phyloP scores from a whole-genome alignment of 2,329 filamentous ascomycete genomes.

The Stemphylium beticola region DNA sequence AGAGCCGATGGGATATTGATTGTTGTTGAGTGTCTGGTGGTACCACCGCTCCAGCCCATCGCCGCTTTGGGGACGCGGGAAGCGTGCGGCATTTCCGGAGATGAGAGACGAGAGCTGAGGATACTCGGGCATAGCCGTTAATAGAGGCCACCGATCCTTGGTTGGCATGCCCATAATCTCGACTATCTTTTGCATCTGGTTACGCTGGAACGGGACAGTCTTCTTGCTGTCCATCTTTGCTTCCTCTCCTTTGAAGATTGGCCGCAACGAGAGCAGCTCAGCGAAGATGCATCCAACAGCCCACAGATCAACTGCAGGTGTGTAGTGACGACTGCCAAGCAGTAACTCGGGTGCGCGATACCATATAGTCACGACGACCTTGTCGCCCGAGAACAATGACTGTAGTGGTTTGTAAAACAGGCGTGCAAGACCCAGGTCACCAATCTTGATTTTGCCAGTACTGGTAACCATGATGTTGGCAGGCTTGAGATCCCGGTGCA shows the following conservation, averaged over 20 bases:
- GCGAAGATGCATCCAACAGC: constrained; percentile 98
- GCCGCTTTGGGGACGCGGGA: constrained; percentile 55
- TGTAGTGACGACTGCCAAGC: constrained; percentile 93
- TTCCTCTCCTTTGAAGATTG: constrained; percentile 98
- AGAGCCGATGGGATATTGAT: constrained; percentile 51
- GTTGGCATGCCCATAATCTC: constrained; percentile 92
- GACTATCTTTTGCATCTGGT: constrained; percentile 99
- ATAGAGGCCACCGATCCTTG: constrained; percentile 85
- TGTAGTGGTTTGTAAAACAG: constrained; percentile 94
- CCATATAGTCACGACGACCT: constrained; percentile 99
- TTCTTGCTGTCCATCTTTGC: constrained; percentile 99
- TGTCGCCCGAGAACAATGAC: constrained; percentile 90
- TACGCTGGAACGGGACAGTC: constrained; percentile 93
- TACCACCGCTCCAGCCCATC: constrained; percentile 72
- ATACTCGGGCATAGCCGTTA: constrained; percentile 88
- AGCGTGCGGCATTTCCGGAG: constrained; percentile 53
- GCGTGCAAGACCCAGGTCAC: constrained; percentile 88
- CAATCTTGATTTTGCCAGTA: constrained; percentile 87
- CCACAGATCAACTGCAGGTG: constrained; percentile 96
- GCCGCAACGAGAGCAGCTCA: constrained; percentile 84
- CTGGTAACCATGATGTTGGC: constrained; percentile 99
- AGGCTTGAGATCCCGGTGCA: constrained; percentile 95
- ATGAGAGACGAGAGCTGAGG: constrained; percentile 66
- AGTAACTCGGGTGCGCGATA: constrained; percentile 95
- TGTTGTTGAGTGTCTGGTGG: constrained; percentile 55